Evolutionary conservation across 441 rosid genomes (phyloP).

Genomic region (Flueggea neowawraea): DNA sequence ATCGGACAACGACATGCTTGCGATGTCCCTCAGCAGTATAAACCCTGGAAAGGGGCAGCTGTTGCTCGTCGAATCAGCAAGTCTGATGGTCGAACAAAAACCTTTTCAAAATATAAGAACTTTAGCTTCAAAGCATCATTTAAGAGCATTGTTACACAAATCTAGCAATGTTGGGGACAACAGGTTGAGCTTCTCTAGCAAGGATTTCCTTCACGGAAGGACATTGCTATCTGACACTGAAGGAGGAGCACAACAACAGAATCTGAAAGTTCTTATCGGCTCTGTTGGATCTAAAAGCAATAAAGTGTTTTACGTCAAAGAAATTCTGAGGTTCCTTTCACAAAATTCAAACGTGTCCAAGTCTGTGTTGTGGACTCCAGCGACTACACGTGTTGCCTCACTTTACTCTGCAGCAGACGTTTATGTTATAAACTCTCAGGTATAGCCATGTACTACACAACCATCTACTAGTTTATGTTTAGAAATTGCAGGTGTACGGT

Average conservation of each 20-base stretch:
- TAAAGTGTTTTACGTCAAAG: constrained; percentile 75
- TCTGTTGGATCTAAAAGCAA: constrained; percentile 99
- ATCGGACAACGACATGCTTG: constrained; percentile 70
- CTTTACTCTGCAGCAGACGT: constrained; percentile 96
- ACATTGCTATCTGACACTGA: constrained; percentile 28
- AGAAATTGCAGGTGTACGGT: neutral
- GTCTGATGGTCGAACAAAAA: constrained; percentile 38
- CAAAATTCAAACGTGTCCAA: constrained; percentile 59
- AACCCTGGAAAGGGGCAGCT: constrained; percentile 93
- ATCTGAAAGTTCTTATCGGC: constrained; percentile 81
- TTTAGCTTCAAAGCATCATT: constrained; percentile 48
- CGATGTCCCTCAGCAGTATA: constrained; percentile 91
- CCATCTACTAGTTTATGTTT: constrained; percentile 1
- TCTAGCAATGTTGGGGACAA: constrained; percentile 16
- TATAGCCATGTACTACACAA: constrained; percentile 13
- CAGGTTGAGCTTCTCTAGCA: constrained; percentile 8
- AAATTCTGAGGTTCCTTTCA: constrained; percentile 55
- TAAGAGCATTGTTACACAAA: constrained; percentile 61
- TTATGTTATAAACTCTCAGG: constrained; percentile 95
- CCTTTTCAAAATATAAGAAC: constrained; percentile 31
- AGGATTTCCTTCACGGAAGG: constrained; percentile 22
- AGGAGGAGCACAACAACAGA: constrained; percentile 27
- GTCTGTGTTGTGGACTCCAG: constrained; percentile 78
- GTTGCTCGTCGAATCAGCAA: constrained; percentile 73
- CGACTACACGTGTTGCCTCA: constrained; percentile 85